These are phyloP conservation scores for Aurifilum marmelostoma DNA, from an alignment of 2,329 filamentous ascomycete genomes.

Conservation along the genomic window DNA sequence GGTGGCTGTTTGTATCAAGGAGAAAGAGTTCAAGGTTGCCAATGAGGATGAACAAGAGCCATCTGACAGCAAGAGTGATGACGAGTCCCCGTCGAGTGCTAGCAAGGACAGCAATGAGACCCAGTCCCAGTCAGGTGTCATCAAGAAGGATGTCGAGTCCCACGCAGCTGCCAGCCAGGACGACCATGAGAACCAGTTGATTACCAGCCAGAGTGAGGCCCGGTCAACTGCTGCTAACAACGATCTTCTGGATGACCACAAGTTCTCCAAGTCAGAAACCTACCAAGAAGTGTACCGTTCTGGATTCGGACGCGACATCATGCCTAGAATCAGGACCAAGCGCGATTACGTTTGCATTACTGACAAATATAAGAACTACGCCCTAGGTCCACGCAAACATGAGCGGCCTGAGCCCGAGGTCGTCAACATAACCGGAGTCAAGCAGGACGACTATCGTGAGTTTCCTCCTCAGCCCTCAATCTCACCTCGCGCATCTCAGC, in stretches of 20 bases:
- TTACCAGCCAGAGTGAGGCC: background rate
- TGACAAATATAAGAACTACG: slow-evolving; percentile 1
- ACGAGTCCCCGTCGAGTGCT: background rate
- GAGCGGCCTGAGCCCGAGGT: background rate
- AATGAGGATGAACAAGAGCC: background rate
- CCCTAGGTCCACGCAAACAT: background rate
- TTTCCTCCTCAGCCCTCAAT: background rate
- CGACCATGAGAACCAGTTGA: background rate
- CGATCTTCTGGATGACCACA: background rate
- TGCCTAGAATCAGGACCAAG: no score
- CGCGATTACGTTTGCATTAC: background rate
- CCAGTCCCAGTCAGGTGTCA: background rate
- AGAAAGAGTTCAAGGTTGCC: background rate
- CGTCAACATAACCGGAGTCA: background rate
- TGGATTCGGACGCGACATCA: no score
- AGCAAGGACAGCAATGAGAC: background rate
- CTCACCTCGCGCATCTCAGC: background rate
- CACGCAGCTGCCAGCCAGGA: background rate
- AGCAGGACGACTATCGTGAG: slow-evolving; percentile 3
- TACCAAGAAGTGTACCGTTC: background rate
- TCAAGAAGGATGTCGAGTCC: background rate
- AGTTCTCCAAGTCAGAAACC: background rate
- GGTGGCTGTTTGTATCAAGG: background rate
- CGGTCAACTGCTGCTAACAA: background rate
- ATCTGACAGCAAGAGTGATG: background rate